Base-by-base conservation (phyloP, 2,329 filamentous ascomycete species). In the Phialophora expanda region DNA sequence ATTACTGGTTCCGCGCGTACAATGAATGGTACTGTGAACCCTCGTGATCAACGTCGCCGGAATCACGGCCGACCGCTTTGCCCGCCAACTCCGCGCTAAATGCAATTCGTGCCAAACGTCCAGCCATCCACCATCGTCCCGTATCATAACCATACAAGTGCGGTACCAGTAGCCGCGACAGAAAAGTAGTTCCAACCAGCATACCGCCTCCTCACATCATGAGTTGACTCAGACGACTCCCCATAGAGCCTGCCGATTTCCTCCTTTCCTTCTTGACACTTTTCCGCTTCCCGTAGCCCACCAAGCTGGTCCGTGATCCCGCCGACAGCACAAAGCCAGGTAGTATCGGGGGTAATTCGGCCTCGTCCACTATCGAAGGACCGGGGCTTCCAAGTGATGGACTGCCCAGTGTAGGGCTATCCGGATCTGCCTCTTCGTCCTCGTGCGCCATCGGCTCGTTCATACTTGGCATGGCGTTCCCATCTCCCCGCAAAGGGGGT, bases 241-340 rank as follows among this genome's bases (percentile, higher is more conserved):
- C 56, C 24, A 26, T 59, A 46, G 69, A 69, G 14, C 60, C 34
- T 12, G 66, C 48, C 20, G 66, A 65, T 30, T 55, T 60, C 17
- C 34, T 54, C 26, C 59, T 22, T 22, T 67, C 64, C 56, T 66
- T 69, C 50, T 68, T 70, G 44, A 70, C 20, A 32, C 65, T 68
- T 56, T 74, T 74, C 34, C 73, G 62, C 64, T 69, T 74, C 7
- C 70, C 71, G 34, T 74, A 74, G 2, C 63, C 69, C 30, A 74
- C 69, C 22, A 76, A 67, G 66, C 78, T 80, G 66, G 74, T 78
- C 46, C 78, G 72, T 20, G 76, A 74, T 4, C 78, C 78, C 9
- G 77, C 75, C 53, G 76, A 76, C 28, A 81, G 74, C 9, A 82
- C 75, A 66, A 80, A 81, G 34, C 79, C 78, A 0, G 80, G 80